Base-by-base conservation (phyloP, 108 stramenopile species). In the Pseudonitzschia multiseries region DNA sequence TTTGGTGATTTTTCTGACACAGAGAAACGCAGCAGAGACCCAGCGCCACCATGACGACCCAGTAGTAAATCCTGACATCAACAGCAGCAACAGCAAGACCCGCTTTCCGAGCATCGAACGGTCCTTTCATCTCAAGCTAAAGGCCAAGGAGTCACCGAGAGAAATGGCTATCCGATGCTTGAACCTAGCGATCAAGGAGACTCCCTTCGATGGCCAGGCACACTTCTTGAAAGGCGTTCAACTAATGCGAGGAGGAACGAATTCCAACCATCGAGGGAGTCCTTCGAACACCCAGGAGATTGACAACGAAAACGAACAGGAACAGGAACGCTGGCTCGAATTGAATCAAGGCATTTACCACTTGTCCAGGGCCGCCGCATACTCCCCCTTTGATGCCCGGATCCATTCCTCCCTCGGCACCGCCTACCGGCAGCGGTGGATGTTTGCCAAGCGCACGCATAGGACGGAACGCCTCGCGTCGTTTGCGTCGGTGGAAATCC, bases 1-100 rank as follows among this genome's bases (percentile, higher is more conserved):
- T 53, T 65, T 90, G 29, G 89, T 90, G n/a, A 60, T 90, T 51
- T 90, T 90, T 67, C 56, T 90, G 24, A 56, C 54, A 2, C 54
- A 56, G 10, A 21, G 26, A 26, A 56, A 26, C 22, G 26, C 54
- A 26, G 9, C 54, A 1, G 54, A 10, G 13, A 26, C 26, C n/a
- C 17, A 20, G 17, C 46, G 46, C 42, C 10, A 10, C 42, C 10
- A 10, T 6, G 42, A 10, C 42, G 6, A 10, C 10, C 42, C 42
- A 6, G 42, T n/a, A n/a, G n/a, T n/a, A n/a, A n/a, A n/a, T n/a
- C n/a, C n/a, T n/a, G n/a, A n/a, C n/a, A n/a, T n/a, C n/a, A n/a
- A n/a, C n/a, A n/a, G n/a, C n/a, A n/a, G n/a, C n/a, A n/a, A n/a
- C 36, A 36, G 2, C 36, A 48, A 48, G 12, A 2, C 9, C 46